A percentile compares a stretch with the other conserved stretches of the same genome.
These are phyloP conservation scores for Epichloe aotearoae DNA, from an alignment of 2,329 filamentous ascomycete genomes.

Conservation along the genomic window DNA sequence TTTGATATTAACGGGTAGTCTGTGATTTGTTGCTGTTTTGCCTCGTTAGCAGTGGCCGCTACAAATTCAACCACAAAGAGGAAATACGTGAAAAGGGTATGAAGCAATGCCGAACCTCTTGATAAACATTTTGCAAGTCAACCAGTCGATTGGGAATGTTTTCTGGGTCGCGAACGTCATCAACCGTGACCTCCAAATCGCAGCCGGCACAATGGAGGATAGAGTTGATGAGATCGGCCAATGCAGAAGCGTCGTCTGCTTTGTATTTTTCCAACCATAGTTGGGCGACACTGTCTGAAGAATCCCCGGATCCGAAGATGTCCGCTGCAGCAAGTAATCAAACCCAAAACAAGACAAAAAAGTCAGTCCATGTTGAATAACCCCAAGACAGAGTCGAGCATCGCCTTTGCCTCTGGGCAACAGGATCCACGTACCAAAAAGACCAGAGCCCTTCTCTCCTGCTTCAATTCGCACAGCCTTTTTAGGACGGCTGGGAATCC, in stretches of 20 bases:
- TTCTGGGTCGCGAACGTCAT: conserved; percentile 83
- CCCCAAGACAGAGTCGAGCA: background rate
- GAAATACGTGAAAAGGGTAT: background rate
- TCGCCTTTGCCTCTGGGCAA: background rate
- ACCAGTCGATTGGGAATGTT: conserved; percentile 64
- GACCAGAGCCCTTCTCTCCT: conserved; percentile 36
- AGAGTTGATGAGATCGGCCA: conserved; percentile 53
- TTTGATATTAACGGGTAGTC: conserved; percentile 88
- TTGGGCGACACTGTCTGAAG: conserved; percentile 42
- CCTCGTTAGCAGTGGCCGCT: conserved; percentile 15
- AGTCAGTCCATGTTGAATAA: background rate
- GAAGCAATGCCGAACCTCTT: conserved; percentile 44
- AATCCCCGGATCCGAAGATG: conserved; percentile 47
- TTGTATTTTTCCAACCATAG: conserved; percentile 48
- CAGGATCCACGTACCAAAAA: conserved; percentile 35
- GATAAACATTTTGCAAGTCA: conserved; percentile 81
- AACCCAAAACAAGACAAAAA: background rate
- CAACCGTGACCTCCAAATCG: conserved; percentile 59
- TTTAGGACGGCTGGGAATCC: conserved; percentile 42
- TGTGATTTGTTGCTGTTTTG: conserved; percentile 52
- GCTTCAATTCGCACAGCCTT: conserved; percentile 41
- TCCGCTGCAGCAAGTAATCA: conserved; percentile 34
- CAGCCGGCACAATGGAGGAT: conserved; percentile 65
- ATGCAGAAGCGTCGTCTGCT: conserved; percentile 37
- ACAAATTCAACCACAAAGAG: background rate